These are phyloP conservation scores for Jamesozyma hellenica DNA, from an alignment of 805 yeast genomes.

Conservation along the genomic window DNA sequence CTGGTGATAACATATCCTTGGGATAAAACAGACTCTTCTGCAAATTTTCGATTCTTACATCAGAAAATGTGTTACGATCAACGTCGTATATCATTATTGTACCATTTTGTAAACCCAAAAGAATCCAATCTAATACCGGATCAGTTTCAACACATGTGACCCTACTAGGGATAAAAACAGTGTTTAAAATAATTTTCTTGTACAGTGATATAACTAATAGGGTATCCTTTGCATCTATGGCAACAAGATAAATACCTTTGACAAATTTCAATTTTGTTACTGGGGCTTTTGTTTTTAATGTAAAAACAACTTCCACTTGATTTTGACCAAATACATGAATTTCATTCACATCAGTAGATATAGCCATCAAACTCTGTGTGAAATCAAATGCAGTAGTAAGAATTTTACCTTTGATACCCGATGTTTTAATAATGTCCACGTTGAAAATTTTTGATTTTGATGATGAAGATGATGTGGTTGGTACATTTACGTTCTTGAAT, in stretches of 20 bases:
- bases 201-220: conserved; percentile 63
- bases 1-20: conserved; percentile 51
- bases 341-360: conserved; percentile 61
- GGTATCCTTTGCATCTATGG: conserved; percentile 50
- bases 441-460: conserved; percentile 24
- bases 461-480: conserved; percentile 11
- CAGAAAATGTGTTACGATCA: conserved; percentile 62
- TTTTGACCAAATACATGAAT: conserved; percentile 78
- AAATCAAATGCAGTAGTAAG: conserved; percentile 74
- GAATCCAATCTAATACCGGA: conserved; percentile 81
- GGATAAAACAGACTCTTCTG: conserved; percentile 53
- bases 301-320: conserved; percentile 61
- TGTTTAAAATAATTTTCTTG: conserved; percentile 48
- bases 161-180: conserved; percentile 52
- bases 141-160: conserved; percentile 68
- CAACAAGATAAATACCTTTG: conserved; percentile 73
- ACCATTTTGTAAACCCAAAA: conserved; percentile 75
- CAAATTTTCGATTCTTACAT: conserved; percentile 56
- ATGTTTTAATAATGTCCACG: conserved; percentile 29
- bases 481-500: conserved; percentile 22
- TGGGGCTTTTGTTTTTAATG: conserved; percentile 39
- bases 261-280: conserved; percentile 55
- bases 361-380: conserved; percentile 74
- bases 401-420: conserved; percentile 58
- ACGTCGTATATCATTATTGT: conserved; percentile 63